phyloP scores from a whole-genome alignment of 2,329 filamentous ascomycete species.

The Blumeria graminis region DNA sequence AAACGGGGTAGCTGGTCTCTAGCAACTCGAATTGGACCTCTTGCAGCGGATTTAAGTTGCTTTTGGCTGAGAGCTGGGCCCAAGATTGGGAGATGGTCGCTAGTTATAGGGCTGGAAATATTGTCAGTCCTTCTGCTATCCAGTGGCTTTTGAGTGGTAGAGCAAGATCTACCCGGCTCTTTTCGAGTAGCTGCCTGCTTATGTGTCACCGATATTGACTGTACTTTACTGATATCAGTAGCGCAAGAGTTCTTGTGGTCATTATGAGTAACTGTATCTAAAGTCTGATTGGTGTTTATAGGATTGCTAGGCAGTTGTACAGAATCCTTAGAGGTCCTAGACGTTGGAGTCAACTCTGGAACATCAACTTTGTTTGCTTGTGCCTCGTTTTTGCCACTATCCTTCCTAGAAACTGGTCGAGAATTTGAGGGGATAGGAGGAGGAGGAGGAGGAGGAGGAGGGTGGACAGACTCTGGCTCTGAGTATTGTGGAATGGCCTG shows the following conservation, averaged over 20 bases:
- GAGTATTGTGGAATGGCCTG: not conserved
- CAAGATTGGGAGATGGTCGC: not conserved
- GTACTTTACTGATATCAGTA: not conserved
- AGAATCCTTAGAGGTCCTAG: not conserved
- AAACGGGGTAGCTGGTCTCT: not conserved
- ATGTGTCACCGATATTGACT: not conserved
- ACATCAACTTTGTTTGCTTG: too few relatives aligned
- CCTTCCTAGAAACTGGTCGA: not conserved
- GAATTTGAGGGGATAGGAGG: not conserved
- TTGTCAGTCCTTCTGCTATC: not conserved
- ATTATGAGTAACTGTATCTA: not conserved
- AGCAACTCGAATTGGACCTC: not conserved
- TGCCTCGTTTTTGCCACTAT: too few relatives aligned
- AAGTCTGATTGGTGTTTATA: not conserved
- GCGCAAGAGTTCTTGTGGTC: not conserved
- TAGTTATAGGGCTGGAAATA: not conserved
- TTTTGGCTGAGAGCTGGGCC: not conserved
- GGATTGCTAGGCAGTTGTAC: not conserved
- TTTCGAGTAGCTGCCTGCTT: not conserved
- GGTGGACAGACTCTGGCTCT: not conserved
- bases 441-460: not conserved
- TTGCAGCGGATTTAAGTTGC: not conserved
- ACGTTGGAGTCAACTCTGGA: not conserved
- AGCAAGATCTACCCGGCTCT: too few relatives aligned
- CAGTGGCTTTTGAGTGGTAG: not conserved